These are phyloP conservation scores for Lentinula novae-zelandiae DNA, from an alignment of 1,284 basidiomycete species.

Conservation along the genomic window DNA sequence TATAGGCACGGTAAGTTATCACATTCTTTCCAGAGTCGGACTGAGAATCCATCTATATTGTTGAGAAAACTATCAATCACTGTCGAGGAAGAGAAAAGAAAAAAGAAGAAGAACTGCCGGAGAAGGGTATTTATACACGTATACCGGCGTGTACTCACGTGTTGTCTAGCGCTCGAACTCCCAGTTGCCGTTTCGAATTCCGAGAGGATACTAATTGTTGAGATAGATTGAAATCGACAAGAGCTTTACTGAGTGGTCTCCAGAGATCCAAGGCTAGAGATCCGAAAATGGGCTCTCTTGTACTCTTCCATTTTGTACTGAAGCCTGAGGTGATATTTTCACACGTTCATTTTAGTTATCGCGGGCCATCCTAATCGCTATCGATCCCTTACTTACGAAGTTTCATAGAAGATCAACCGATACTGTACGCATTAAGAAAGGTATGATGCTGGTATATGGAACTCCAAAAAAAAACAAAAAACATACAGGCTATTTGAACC, in stretches of 20 bases:
- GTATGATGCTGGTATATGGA: not conserved
- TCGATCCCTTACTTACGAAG: not conserved
- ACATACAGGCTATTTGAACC: too few relatives aligned
- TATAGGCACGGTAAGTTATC: constrained; percentile 71
- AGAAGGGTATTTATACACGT: not conserved
- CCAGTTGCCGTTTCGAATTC: too few relatives aligned
- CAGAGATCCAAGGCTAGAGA: too few relatives aligned
- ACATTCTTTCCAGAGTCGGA: constrained; percentile 27
- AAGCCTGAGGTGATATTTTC: not conserved
- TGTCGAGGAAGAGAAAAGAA: not conserved
- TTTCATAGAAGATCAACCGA: not conserved
- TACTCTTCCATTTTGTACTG: too few relatives aligned
- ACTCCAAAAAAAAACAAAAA: too few relatives aligned
- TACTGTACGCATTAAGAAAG: not conserved
- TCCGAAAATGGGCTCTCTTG: too few relatives aligned
- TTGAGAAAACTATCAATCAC: not conserved
- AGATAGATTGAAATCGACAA: too few relatives aligned
- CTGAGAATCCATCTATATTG: not conserved
- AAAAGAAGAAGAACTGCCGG: not conserved
- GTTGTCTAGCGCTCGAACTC: not conserved
- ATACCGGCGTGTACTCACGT: not conserved
- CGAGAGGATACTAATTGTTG: too few relatives aligned
- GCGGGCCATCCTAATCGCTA: not conserved
- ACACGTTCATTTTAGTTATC: not conserved
- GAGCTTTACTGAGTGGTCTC: too few relatives aligned